A percentile compares a stretch with the other conserved stretches of the same genome.
Conservation (phyloP, 2,329 filamentous ascomycete species). For the Scedosporium dehoogii region DNA sequence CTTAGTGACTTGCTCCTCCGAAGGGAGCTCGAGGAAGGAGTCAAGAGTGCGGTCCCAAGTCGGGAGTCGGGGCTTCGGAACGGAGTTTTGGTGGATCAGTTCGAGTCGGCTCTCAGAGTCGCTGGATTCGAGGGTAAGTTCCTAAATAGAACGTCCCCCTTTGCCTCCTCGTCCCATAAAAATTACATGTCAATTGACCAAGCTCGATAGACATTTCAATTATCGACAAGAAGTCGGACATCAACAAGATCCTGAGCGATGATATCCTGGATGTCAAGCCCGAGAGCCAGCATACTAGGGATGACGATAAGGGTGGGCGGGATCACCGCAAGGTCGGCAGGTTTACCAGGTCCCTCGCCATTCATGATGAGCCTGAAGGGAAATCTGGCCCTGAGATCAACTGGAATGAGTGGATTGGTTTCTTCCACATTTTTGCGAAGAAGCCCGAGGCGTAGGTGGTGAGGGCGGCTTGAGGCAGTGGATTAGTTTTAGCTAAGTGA, state of each 20-base stretch:
- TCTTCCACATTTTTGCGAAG: conserved; percentile 1
- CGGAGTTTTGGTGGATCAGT: neutral
- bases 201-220: neutral
- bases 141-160: neutral
- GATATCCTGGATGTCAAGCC: neutral
- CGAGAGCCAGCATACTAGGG: neutral
- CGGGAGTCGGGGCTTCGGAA: neutral
- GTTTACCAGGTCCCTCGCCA: conserved; percentile 3
- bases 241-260: neutral
- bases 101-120: neutral
- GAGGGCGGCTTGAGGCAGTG: neutral
- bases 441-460: neutral
- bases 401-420: conserved; percentile 4
- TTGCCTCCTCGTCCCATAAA: neutral
- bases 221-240: neutral
- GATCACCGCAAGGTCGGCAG: conserved; percentile 1
- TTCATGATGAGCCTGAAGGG: neutral
- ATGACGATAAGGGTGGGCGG: neutral
- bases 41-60: neutral
- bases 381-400: neutral
- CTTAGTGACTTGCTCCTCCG: neutral
- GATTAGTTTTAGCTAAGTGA: too few relatives aligned
- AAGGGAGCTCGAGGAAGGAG: neutral
- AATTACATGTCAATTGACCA: neutral
- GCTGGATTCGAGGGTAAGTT: conserved; percentile 2